Base-by-base conservation (phyloP, 1,284 basidiomycete genomes). In the Ganoderma leucocontextum region DNA sequence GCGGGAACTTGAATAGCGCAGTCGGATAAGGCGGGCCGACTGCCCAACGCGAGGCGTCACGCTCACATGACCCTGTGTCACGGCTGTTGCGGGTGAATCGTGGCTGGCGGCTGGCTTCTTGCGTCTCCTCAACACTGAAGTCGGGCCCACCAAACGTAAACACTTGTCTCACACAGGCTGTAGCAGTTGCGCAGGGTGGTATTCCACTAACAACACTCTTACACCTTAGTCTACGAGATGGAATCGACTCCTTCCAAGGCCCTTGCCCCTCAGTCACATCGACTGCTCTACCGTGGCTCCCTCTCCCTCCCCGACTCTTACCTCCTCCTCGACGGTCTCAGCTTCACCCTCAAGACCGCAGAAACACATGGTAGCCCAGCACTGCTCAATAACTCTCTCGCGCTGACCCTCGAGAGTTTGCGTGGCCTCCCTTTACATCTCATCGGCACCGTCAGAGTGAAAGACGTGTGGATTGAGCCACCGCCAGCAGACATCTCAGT, bases 341-440 rank as follows among this genome's bases (percentile, higher is more conserved):
- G 90, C 3, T 94, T 94, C 74, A 85, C 85, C 1, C 86, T 78
- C 19, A 78, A 75, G 29, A 80, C 81, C 19, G 75, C 85, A 19
- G 83, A 85, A 66, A 82, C 83, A 2, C 82, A 82, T 0, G 79
- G 77, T 17, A 80, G 78, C 62, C 73, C 80, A 19, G 67, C 75
- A 49, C 80, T 94, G 8, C 82, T 94, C 33, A 81, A 90, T 63
- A 92, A 91, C 68, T 89, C 89, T 0, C 81, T 94, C 12, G 89
- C 92, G 1, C 78, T 94, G 35, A 90, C 91, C 0, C 75, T 94
- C 63, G 92, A 94, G 79, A 92, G 87, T 78, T 92, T 94, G 91
- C 90, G 91, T 57, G 91, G 92, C n/a, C 80, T 91, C 44, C 90
- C 89, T 0, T 79, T 94, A 29, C 83, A 86, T 42, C 85, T 92